Conservation (phyloP, 495 filamentous ascomycete species). For the Pyrenopolyporus hunteri region DNA sequence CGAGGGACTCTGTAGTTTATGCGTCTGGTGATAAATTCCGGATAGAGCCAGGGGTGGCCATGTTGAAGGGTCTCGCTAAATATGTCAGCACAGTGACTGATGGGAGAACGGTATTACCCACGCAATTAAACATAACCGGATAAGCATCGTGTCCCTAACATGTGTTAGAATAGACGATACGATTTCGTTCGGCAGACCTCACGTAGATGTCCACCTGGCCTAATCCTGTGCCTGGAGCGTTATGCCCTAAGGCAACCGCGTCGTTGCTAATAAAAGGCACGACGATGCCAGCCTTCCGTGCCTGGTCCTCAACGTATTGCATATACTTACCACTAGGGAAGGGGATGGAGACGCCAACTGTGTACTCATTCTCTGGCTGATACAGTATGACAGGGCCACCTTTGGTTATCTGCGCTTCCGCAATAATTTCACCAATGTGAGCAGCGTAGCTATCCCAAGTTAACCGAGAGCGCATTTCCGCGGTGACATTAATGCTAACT, state of each 20-base stretch:
- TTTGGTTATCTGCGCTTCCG: slow-evolving; percentile 76
- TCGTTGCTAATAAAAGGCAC: slow-evolving; percentile 82
- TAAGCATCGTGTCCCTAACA: slow-evolving; percentile 71
- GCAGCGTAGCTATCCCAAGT: slow-evolving; percentile 48
- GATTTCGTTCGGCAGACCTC: neutral
- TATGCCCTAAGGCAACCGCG: slow-evolving; percentile 60
- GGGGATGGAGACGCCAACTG: slow-evolving; percentile 34
- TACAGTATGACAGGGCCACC: slow-evolving; percentile 77
- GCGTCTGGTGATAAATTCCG: slow-evolving; percentile 51
- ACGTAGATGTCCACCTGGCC: slow-evolving; percentile 75
- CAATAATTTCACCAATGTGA: slow-evolving; percentile 66
- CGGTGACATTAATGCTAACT: slow-evolving; percentile 30
- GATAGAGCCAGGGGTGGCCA: slow-evolving; percentile 58
- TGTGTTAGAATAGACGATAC: neutral
- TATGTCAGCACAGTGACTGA: neutral
- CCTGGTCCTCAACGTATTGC: slow-evolving; percentile 70
- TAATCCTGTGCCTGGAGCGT: slow-evolving; percentile 66
- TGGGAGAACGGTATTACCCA: neutral
- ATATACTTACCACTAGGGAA: slow-evolving; percentile 69
- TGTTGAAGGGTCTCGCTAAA: slow-evolving; percentile 47
- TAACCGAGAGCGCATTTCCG: neutral
- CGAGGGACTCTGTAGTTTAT: slow-evolving; percentile 63
- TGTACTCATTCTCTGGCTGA: slow-evolving; percentile 83
- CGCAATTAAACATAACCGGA: slow-evolving; percentile 68
- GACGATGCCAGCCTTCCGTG: slow-evolving; percentile 70